Evolutionary conservation across 2,329 filamentous ascomycete genomes (phyloP).

Genomic region (Nectriaceae sp.): DNA sequence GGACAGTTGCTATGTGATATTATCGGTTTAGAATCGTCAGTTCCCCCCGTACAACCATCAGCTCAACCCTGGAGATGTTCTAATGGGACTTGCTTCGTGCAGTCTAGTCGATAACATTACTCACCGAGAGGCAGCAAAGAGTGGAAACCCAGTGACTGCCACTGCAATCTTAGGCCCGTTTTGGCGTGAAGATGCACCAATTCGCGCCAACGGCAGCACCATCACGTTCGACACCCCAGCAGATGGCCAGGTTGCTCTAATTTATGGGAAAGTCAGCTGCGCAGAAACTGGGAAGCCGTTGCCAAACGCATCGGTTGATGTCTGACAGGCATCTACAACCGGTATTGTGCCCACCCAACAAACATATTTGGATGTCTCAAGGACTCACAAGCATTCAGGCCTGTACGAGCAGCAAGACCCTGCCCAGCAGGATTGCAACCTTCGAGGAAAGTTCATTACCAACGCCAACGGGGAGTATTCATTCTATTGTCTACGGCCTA

Average conservation of each 20-base stretch:
- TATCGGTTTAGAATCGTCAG: slow-evolving; percentile 69
- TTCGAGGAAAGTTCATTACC: slow-evolving; percentile 72
- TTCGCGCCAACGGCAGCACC: slow-evolving; percentile 67
- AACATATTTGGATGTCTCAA: too few species aligned
- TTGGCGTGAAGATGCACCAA: slow-evolving; percentile 73
- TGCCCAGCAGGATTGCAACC: slow-evolving; percentile 70
- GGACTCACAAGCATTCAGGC: slow-evolving; percentile 31
- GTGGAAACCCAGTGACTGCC: slow-evolving; percentile 58
- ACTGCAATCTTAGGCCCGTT: slow-evolving; percentile 85
- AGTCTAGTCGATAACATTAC: slow-evolving; percentile 80
- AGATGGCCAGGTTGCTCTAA: slow-evolving; percentile 56
- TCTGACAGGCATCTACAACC: slow-evolving; percentile 81
- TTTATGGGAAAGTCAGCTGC: slow-evolving; percentile 63
- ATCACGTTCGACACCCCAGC: slow-evolving; percentile 59
- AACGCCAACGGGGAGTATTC: slow-evolving; percentile 65
- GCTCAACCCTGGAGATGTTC: too few species aligned
- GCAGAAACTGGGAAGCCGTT: slow-evolving; percentile 65
- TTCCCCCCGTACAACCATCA: too few species aligned
- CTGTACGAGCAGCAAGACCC: slow-evolving; percentile 74
- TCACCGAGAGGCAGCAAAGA: slow-evolving; percentile 56
- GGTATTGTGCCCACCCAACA: too few species aligned
- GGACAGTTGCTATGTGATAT: slow-evolving; percentile 73
- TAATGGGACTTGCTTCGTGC: too few species aligned
- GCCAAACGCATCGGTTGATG: slow-evolving; percentile 66
- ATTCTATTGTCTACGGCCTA: slow-evolving; percentile 62